Evolutionary conservation across 2,329 filamentous ascomycete species (phyloP), one percentile per base, ranked within the genome.

Genomic region (Juglanconis sp.): DNA sequence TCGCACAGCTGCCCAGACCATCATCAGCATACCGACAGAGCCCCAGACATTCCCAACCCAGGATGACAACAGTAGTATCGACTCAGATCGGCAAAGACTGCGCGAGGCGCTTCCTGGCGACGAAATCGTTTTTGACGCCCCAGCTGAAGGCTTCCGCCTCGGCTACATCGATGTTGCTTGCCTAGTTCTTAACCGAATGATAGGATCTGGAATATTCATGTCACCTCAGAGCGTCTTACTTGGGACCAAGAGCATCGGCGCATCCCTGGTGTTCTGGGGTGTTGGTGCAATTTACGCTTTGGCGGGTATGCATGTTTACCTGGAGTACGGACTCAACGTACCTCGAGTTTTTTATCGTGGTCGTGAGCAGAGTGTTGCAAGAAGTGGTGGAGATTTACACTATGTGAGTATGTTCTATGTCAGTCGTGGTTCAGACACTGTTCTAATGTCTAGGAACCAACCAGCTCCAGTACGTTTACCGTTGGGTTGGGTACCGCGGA

Each of bases 271-370:
- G 9, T 68, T 79, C 32, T 79, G 77, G 77, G 60, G 75, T 13
- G 69, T 70, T 4, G 76, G 74, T 8, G 70, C 71, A 38, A 61
- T 78, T 17, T 77, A 78, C 59, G 71, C 74, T 58, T 64, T 74
- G 53, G 64, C 71, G 10, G 70, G 75, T 1, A 65, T 69, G 10
- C 73, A 75, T 34, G 73, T 75, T 8, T 75, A 74, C 57, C 70
- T 81, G 11, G 79, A 81, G 61, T 78, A 79, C 52, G 78, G 79
- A 2, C 71, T 81, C 17, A 78, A 77, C 35, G 72, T 80, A 34
- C 79, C 79, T 10, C 72, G 77, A 24, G 76, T 76, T 55, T 67
- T 71, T 30, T 72, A 76, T 36, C 67, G 73, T 15, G 74, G 74
- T 9, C 63, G 74, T 10, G 73, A 76, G 59, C 73, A 74, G 59